Evolutionary conservation across 179 eudicot species (phyloP).

Genomic region (Silene vulgaris): DNA sequence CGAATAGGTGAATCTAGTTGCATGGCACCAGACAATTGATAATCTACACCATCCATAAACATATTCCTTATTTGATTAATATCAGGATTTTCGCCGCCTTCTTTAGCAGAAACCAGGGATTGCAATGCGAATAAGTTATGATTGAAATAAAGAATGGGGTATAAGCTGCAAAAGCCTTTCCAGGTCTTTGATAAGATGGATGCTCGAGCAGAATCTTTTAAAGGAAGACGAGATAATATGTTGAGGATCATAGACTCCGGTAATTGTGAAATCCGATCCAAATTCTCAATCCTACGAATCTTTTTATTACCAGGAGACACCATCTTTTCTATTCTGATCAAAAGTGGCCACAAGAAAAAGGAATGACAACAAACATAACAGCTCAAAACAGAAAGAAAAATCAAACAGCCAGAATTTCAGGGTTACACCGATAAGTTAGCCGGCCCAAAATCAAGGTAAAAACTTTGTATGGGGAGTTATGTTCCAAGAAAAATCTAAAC

Average conservation of each 20-base stretch:
- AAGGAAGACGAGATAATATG: background rate
- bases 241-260: conserved; percentile 10
- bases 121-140: background rate
- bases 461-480: too few species aligned
- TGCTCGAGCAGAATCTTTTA: too few species aligned
- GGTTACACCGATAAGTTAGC: too few species aligned
- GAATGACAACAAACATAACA: background rate
- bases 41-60: background rate
- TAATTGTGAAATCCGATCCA: conserved; percentile 13
- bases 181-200: conserved; percentile 19
- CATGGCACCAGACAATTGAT: background rate
- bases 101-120: background rate
- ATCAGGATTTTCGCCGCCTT: background rate
- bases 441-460: too few species aligned
- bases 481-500: too few species aligned
- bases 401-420: too few species aligned
- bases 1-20: background rate
- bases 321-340: background rate
- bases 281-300: background rate
- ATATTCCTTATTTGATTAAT: too few species aligned
- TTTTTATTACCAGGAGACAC: background rate
- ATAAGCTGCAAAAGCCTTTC: conserved; percentile 2
- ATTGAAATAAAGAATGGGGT: conserved; percentile 16
- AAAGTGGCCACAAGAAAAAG: background rate
- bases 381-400: too few species aligned